These are phyloP conservation scores for Epichloe sp. DNA, from an alignment of 2,329 filamentous ascomycete species.

Conservation along the genomic window DNA sequence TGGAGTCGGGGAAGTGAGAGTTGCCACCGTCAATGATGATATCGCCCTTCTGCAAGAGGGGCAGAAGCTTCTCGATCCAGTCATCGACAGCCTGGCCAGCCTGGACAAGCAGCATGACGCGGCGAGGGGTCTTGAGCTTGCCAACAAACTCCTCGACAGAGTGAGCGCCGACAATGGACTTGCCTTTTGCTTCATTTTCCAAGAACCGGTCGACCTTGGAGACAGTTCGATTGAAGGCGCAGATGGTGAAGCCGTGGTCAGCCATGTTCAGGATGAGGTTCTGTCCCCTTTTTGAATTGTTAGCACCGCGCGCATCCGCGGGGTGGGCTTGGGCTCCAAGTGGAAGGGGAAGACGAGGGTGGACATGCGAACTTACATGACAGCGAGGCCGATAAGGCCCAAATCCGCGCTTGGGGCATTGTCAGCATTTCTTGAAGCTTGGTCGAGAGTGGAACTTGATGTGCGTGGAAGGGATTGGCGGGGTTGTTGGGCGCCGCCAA, in stretches of 20 bases:
- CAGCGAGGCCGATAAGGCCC: conserved; percentile 84
- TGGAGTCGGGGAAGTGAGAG: conserved; percentile 98
- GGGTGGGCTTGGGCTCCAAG: conserved; percentile 1
- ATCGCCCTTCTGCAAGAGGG: conserved; percentile 70
- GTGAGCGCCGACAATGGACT: conserved; percentile 88
- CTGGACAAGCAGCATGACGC: conserved; percentile 98
- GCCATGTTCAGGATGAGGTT: conserved; percentile 85
- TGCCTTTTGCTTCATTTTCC: conserved; percentile 85
- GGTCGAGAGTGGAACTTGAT: conserved; percentile 12
- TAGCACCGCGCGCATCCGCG: neutral
- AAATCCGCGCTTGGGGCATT: conserved; percentile 61
- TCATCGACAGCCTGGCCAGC: conserved; percentile 95
- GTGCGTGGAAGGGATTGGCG: conserved; percentile 24
- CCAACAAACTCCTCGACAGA: conserved; percentile 85
- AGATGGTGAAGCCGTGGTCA: conserved; percentile 88
- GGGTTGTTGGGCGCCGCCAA: conserved; percentile 45
- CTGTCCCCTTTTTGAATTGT: conserved; percentile 42
- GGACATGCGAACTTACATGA: conserved; percentile 50
- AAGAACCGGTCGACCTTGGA: conserved; percentile 95
- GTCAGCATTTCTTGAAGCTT: conserved; percentile 39
- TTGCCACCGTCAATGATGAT: conserved; percentile 99
- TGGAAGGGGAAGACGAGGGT: neutral
- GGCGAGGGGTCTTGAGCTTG: conserved; percentile 95
- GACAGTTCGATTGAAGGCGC: conserved; percentile 97
- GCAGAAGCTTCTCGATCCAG: conserved; percentile 93